phyloP scores from a whole-genome alignment of 768 basidiomycete genomes.

The Pleurotus tuoliensis region DNA sequence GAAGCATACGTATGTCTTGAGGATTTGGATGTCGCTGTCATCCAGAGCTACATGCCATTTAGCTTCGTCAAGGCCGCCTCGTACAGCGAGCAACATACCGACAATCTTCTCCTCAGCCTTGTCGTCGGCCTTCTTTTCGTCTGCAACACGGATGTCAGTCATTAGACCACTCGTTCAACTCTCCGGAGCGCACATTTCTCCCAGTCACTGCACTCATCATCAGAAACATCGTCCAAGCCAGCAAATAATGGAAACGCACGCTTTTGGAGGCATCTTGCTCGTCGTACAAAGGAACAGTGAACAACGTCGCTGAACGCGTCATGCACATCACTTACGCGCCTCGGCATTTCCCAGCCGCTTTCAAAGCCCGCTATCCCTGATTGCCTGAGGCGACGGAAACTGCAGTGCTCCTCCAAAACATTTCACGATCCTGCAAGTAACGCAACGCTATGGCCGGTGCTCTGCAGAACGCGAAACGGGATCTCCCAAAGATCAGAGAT shows the following conservation, averaged over 20 bases:
- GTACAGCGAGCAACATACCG: constrained; percentile 38
- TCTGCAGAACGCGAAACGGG: constrained; percentile 83
- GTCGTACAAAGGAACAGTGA: constrained; percentile 17
- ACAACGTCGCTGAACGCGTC: constrained; percentile 32
- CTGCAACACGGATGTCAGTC: constrained; percentile 31
- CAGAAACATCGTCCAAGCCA: constrained; percentile 9
- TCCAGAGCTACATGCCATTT: constrained; percentile 66
- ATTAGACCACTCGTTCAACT: background rate
- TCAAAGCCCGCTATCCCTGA: constrained; percentile 7
- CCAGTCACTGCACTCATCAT: constrained; percentile 70
- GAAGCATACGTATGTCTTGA: constrained; percentile 88
- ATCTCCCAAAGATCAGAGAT: constrained; percentile 85
- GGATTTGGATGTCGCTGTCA: constrained; percentile 97
- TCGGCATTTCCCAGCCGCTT: constrained; percentile 9
- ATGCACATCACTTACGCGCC: constrained; percentile 20
- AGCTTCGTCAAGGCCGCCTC: background rate
- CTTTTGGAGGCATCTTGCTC: constrained; percentile 84
- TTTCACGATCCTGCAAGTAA: constrained; percentile 11
- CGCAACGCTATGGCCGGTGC: constrained; percentile 81
- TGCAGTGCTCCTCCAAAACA: constrained; percentile 1
- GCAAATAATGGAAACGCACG: constrained; percentile 52
- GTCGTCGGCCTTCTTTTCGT: constrained; percentile 80
- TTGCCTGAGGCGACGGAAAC: background rate
- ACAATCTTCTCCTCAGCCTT: constrained; percentile 95
- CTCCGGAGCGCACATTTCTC: constrained; percentile 77